Percentiles rank a stretch among this genome's conserved stretches.
These are phyloP conservation scores for Candida dajiaensis DNA, from an alignment of 805 yeast genomes.

Conservation along the genomic window DNA sequence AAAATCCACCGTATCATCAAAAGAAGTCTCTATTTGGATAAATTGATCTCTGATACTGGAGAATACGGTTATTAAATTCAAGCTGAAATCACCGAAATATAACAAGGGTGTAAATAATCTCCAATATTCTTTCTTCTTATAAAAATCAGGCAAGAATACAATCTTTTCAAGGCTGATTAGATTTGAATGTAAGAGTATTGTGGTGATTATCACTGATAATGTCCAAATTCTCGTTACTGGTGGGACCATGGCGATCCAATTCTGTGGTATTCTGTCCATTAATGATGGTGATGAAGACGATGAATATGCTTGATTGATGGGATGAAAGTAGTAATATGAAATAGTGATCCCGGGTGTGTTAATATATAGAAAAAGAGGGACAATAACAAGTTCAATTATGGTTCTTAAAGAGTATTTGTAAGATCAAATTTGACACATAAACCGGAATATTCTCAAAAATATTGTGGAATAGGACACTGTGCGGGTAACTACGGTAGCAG, in stretches of 20 bases:
- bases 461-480: too few relatives aligned
- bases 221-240: conserved; percentile 18
- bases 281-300: too few relatives aligned
- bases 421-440: too few relatives aligned
- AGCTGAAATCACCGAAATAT: conserved; percentile 14
- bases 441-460: too few relatives aligned
- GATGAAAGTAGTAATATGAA: too few relatives aligned
- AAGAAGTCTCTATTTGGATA: conserved; percentile 11
- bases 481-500: too few relatives aligned
- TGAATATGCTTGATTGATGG: too few relatives aligned
- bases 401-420: too few relatives aligned
- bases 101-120: conserved; percentile 16
- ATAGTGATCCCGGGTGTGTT: too few relatives aligned
- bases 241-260: conserved; percentile 15
- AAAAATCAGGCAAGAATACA: conserved; percentile 8
- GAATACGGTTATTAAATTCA: conserved; percentile 6
- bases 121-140: conserved; percentile 16
- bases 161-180: conserved; percentile 7
- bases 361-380: too few relatives aligned
- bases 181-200: conserved; percentile 10
- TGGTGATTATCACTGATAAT: conserved; percentile 4
- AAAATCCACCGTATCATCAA: conserved; percentile 6
- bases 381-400: too few relatives aligned
- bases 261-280: conserved; percentile 20
- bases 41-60: conserved; percentile 8